A percentile compares a stretch with the other conserved stretches of the same genome.
Conservation (phyloP, 805 yeast genomes). For the Soucietia sequanensis region DNA sequence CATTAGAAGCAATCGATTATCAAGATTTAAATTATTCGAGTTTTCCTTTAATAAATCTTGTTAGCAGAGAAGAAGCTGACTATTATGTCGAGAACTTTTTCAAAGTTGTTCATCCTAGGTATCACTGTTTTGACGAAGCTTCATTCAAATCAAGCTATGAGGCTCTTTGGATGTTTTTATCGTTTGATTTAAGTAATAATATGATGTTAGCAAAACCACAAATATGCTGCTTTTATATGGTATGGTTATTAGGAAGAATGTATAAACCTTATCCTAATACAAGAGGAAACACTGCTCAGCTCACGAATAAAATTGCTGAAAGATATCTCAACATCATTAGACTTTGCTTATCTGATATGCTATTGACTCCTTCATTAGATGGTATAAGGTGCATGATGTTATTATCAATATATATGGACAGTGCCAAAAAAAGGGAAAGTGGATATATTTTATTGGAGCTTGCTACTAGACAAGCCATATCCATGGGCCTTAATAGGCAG, state of each 20-base stretch:
- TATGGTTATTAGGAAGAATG: conserved; percentile 42
- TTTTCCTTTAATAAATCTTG: too few species aligned
- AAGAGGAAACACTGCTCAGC: too few species aligned
- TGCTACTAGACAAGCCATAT: conserved; percentile 46
- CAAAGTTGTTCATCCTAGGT: too few species aligned
- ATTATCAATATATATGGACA: conserved; percentile 43
- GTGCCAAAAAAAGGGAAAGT: conserved; percentile 46
- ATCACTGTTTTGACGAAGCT: conserved; percentile 22
- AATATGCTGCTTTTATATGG: conserved; percentile 46
- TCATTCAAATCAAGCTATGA: conserved; percentile 2
- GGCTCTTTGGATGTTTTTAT: conserved; percentile 2
- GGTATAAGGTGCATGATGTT: conserved; percentile 44
- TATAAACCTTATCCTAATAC: conserved; percentile 17
- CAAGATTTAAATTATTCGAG: too few species aligned
- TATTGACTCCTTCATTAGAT: conserved; percentile 42
- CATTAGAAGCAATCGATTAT: not conserved
- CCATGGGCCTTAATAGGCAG: conserved; percentile 48
- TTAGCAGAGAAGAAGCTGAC: conserved; percentile 35
- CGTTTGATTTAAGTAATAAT: not conserved
- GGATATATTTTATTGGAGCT: conserved; percentile 47
- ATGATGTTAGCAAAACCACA: conserved; percentile 6
- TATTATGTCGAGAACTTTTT: conserved; percentile 34
- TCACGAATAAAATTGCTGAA: conserved; percentile 21
- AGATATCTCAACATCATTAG: conserved; percentile 41
- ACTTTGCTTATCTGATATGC: conserved; percentile 42